A percentile compares a stretch with the other conserved stretches of the same genome.
These are phyloP conservation scores for Acanthamoeba lenticulata DNA, from an alignment of 208 protist species.

Conservation along the genomic window DNA sequence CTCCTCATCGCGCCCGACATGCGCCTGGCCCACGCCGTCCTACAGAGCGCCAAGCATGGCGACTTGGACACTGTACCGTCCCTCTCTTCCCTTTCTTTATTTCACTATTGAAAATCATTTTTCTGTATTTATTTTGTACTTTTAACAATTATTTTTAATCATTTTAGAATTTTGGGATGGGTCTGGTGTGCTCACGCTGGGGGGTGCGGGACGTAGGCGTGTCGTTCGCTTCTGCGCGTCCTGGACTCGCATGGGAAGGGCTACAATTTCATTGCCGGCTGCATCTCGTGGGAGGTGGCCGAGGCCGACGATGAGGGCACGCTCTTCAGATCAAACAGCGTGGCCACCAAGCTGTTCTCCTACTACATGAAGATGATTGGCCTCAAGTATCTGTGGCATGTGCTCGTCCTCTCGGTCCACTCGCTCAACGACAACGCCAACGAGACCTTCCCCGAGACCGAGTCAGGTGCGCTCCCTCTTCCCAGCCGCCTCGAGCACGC, in stretches of 20 bases:
- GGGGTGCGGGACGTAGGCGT: background rate
- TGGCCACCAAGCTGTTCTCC: background rate
- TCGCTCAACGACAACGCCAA: constrained; percentile 58
- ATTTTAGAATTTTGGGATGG: too few species aligned
- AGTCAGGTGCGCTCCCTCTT: background rate
- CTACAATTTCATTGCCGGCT: constrained; percentile 11
- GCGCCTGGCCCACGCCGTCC: background rate
- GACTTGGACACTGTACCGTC: background rate
- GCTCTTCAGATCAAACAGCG: constrained; percentile 33
- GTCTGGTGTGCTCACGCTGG: background rate
- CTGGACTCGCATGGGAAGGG: background rate
- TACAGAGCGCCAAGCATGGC: background rate
- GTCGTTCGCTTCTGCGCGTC: background rate
- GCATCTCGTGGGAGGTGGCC: constrained; percentile 8
- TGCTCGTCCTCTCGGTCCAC: background rate
- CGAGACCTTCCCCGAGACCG: background rate
- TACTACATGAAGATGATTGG: background rate
- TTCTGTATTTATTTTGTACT: too few species aligned
- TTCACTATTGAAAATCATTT: too few species aligned
- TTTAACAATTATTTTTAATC: too few species aligned
- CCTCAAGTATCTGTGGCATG: background rate
- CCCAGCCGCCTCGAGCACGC: background rate
- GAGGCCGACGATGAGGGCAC: background rate
- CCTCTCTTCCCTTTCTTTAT: background rate
- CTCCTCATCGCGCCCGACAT: constrained; percentile 33